Percentiles rank a stretch among this genome's conserved stretches.
Conservation (phyloP, 2,329 filamentous ascomycete genomes). For the Chaetoscypha palmicola region DNA sequence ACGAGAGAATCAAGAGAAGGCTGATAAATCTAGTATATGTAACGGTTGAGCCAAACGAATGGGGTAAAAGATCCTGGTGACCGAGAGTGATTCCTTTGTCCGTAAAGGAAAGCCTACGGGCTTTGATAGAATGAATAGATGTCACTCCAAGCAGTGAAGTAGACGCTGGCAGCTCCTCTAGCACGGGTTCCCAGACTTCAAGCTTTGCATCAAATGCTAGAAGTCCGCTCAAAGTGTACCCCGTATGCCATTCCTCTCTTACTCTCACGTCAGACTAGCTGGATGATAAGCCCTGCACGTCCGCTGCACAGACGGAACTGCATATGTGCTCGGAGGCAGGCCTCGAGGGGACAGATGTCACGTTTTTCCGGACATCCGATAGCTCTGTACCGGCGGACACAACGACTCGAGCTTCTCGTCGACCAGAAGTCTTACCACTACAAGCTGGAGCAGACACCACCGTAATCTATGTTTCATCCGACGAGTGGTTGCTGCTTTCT, state of each 20-base stretch:
- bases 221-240: background rate
- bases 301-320: constrained; percentile 2
- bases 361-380: constrained; percentile 8
- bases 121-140: too few relatives aligned
- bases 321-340: background rate
- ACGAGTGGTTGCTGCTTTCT: too few relatives aligned
- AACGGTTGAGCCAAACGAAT: background rate
- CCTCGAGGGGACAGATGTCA: background rate
- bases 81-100: background rate
- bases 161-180: too few relatives aligned
- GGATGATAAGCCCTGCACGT: constrained; percentile 5
- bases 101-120: background rate
- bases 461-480: too few relatives aligned
- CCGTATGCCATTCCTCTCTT: background rate
- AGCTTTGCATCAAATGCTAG: background rate
- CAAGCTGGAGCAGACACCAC: too few relatives aligned
- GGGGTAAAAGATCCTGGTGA: background rate
- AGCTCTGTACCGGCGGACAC: too few relatives aligned
- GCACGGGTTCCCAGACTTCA: too few relatives aligned
- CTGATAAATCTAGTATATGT: constrained; percentile 4
- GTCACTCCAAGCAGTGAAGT: too few relatives aligned
- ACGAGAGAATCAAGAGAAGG: background rate
- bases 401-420: too few relatives aligned
- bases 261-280: background rate
- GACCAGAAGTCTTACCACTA: too few relatives aligned